Evolutionary conservation across 495 filamentous ascomycete species (phyloP).

Genomic region (Neurospora discreta): DNA sequence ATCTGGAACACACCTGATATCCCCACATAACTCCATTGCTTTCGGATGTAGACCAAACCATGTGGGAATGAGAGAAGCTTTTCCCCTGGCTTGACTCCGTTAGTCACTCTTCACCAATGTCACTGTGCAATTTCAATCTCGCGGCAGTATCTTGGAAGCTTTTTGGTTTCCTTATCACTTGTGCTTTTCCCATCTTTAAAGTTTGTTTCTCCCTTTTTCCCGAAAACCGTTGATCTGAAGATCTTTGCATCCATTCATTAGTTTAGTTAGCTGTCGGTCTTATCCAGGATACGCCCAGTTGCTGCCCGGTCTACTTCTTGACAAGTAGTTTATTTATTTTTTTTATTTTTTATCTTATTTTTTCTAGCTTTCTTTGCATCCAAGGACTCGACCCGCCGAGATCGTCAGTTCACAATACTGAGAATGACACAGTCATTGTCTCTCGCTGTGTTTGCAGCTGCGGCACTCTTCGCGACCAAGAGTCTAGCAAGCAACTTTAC

Average conservation of each 20-base stretch:
- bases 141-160: background rate
- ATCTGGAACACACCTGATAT: background rate
- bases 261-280: background rate
- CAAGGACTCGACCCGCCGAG: background rate
- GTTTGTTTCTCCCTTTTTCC: background rate
- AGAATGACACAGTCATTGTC: slow-evolving; percentile 6
- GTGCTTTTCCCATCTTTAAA: background rate
- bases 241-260: background rate
- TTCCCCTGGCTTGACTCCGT: background rate
- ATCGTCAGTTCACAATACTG: slow-evolving; percentile 15
- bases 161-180: background rate
- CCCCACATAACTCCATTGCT: background rate
- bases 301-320: background rate
- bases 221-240: background rate
- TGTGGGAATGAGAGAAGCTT: background rate
- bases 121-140: background rate
- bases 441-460: slow-evolving; percentile 12
- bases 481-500: slow-evolving; percentile 32
- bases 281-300: background rate
- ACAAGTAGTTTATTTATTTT: no score
- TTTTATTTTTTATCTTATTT: no score
- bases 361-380: background rate
- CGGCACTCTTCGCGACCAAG: background rate
- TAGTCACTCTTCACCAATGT: background rate
- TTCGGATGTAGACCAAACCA: background rate